Percentiles rank a stretch among this genome's conserved stretches.
These are phyloP conservation scores for Paraglomus occultum DNA, from an alignment of 192 early-diverging fungal genomes.

Conservation along the genomic window DNA sequence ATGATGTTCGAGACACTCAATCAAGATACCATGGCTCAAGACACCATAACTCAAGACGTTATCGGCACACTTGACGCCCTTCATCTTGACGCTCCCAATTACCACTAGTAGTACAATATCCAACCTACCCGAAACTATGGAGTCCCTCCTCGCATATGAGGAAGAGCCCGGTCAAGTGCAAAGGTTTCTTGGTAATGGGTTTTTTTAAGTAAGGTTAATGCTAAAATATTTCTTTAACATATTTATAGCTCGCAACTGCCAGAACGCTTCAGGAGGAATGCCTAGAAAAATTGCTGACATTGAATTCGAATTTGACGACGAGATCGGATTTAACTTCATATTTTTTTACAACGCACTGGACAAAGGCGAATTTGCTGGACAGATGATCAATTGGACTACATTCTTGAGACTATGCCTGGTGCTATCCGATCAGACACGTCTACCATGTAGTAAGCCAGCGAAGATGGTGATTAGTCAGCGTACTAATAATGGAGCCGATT, in stretches of 20 bases:
- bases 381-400: neutral
- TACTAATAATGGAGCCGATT: neutral
- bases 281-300: too few relatives aligned
- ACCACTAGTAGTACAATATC: too few relatives aligned
- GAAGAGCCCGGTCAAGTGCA: neutral
- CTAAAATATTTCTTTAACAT: too few relatives aligned
- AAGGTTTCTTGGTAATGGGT: slow-evolving; percentile 20
- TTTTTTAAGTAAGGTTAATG: too few relatives aligned
- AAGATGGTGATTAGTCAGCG: slow-evolving; percentile 7
- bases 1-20: too few relatives aligned
- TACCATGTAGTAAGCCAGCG: slow-evolving; percentile 1
- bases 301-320: slow-evolving; percentile 17
- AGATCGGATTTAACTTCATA: neutral
- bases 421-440: slow-evolving; percentile 2
- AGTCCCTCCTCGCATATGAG: slow-evolving; percentile 15
- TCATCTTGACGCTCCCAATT: slow-evolving; percentile 5
- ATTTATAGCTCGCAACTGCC: too few relatives aligned
- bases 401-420: slow-evolving; percentile 18
- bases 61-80: neutral
- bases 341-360: slow-evolving; percentile 11
- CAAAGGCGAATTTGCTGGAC: slow-evolving; percentile 19
- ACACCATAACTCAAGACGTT: neutral
- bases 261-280: too few relatives aligned
- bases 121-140: slow-evolving; percentile 12
- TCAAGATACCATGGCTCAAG: too few relatives aligned